phyloP scores from a whole-genome alignment of 441 rosid genomes.

The Populus trichocarpa region DNA sequence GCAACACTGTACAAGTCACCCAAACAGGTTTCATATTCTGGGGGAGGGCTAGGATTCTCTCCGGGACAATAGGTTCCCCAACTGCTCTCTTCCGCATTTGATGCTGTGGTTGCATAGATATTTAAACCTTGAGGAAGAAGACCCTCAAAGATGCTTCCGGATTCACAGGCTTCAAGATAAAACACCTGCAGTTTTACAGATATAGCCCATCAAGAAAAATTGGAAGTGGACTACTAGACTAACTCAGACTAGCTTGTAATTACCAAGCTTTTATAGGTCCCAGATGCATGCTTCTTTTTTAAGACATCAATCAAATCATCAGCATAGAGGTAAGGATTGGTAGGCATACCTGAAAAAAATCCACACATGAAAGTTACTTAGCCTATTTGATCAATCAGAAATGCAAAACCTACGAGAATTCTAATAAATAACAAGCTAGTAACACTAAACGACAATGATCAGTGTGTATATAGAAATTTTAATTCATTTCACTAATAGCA shows the following conservation, averaged over 20 bases:
- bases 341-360: conserved; percentile 77
- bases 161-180: conserved; percentile 97
- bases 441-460: background rate
- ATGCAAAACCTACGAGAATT: background rate
- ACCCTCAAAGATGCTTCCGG: conserved; percentile 96
- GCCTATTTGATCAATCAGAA: background rate
- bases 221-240: background rate
- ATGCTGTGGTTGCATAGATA: conserved; percentile 90
- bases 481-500: too few relatives aligned
- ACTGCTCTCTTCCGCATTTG: conserved; percentile 91
- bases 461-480: too few relatives aligned
- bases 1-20: conserved; percentile 96
- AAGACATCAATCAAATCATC: conserved; percentile 64
- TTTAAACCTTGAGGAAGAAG: conserved; percentile 79
- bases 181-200: conserved; percentile 55
- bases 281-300: conserved; percentile 76
- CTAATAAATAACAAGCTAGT: background rate
- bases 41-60: conserved; percentile 74
- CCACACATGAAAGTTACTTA: conserved; percentile 8
- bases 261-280: conserved; percentile 85
- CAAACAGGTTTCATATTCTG: conserved; percentile 90
- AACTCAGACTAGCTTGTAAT: background rate
- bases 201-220: conserved; percentile 1
- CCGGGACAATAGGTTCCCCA: conserved; percentile 98
- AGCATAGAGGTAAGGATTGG: conserved; percentile 73